Percentiles rank a stretch among this genome's conserved stretches.
Evolutionary conservation across 495 filamentous ascomycete genomes (phyloP).

Genomic region (Pyrenula massariospora): DNA sequence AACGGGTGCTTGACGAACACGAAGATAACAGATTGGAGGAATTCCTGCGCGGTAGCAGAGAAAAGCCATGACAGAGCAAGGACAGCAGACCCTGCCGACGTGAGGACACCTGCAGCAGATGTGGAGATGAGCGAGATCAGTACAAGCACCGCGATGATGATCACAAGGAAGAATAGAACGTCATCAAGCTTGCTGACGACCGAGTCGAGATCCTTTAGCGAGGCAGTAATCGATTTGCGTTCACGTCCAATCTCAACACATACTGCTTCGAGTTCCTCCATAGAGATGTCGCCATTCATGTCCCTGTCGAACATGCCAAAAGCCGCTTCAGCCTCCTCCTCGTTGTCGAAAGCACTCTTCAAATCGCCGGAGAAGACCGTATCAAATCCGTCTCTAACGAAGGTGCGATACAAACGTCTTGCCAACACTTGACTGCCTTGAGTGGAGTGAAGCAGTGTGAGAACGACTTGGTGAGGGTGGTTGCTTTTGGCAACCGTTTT

Average conservation of each 20-base stretch:
- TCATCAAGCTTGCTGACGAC: conserved; percentile 86
- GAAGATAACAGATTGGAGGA: conserved; percentile 83
- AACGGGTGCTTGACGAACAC: conserved; percentile 98
- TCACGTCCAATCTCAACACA: conserved; percentile 93
- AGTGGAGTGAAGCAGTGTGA: conserved; percentile 63
- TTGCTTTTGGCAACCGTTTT: conserved; percentile 58
- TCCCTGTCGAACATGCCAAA: conserved; percentile 95
- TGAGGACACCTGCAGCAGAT: conserved; percentile 74
- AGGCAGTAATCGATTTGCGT: conserved; percentile 89
- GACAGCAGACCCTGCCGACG: conserved; percentile 73
- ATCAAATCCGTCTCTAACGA: conserved; percentile 61
- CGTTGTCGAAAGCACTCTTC: conserved; percentile 65
- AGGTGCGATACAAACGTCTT: conserved; percentile 84
- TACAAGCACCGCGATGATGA: conserved; percentile 67
- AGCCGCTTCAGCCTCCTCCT: conserved; percentile 82
- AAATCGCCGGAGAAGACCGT: conserved; percentile 68
- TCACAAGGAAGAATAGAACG: conserved; percentile 76
- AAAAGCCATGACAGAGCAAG: conserved; percentile 88
- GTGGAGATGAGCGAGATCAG: conserved; percentile 83
- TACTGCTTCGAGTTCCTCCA: conserved; percentile 87
- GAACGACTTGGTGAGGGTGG: conserved; percentile 72
- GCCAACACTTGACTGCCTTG: conserved; percentile 76
- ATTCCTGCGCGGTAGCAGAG: conserved; percentile 85
- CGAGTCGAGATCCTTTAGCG: conserved; percentile 87
- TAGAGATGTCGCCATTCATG: conserved; percentile 92